Evolutionary conservation across 371 early-diverging fungal species (phyloP).

Genomic region (Syncephalastrum contaminatum): DNA sequence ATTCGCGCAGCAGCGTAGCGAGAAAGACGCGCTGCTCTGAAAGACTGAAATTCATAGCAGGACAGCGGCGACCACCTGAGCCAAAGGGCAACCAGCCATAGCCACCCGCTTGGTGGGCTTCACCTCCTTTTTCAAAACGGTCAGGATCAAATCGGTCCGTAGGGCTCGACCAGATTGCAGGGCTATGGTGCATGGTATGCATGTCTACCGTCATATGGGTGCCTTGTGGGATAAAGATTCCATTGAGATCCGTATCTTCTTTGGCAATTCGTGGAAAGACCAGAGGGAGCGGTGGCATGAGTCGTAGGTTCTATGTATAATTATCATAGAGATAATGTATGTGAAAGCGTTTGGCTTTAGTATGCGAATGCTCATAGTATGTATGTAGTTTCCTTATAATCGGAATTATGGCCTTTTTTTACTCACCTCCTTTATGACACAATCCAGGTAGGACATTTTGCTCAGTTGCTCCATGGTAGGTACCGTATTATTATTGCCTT

Average conservation of each 20-base stretch:
- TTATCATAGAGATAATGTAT: conserved; percentile 2
- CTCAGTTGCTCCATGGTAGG: conserved; percentile 14
- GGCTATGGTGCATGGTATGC: conserved; percentile 17
- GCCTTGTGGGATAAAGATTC: conserved; percentile 17
- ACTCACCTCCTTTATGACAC: conserved; percentile 15
- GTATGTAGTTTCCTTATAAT: too few species aligned
- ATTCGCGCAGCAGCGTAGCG: conserved; percentile 21
- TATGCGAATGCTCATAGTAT: too few species aligned
- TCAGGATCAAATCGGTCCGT: conserved; percentile 17
- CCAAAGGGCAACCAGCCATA: conserved; percentile 15
- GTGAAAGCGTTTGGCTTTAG: conserved; percentile 5
- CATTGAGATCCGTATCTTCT: conserved; percentile 15
- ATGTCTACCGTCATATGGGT: conserved; percentile 13
- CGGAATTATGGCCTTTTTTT: neutral
- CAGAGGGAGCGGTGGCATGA: conserved; percentile 4
- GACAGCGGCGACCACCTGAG: conserved; percentile 11
- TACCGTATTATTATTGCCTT: conserved; percentile 2
- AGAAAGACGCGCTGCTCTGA: conserved; percentile 29
- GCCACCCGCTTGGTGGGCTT: conserved; percentile 12
- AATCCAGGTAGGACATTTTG: conserved; percentile 11
- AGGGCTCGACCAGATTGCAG: conserved; percentile 13
- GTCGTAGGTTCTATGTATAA: conserved; percentile 34
- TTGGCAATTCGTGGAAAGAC: neutral
- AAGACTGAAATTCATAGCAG: conserved; percentile 29
- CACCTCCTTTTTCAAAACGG: conserved; percentile 20